These are phyloP conservation scores for Arthrocladium fulminans DNA, from an alignment of 2,329 filamentous ascomycete genomes.

Conservation along the genomic window DNA sequence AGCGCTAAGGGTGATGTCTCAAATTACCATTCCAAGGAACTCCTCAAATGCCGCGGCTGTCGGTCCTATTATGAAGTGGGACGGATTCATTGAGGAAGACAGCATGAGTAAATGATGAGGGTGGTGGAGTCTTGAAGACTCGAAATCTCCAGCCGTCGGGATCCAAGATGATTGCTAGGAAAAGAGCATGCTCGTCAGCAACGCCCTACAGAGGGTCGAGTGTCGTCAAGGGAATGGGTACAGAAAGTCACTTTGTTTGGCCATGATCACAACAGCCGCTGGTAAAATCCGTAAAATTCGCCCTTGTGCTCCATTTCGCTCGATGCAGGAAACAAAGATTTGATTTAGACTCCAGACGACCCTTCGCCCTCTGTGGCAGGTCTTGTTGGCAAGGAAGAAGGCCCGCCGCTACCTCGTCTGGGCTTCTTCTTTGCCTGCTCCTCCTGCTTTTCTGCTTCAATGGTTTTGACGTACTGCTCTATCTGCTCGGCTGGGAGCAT, in stretches of 20 bases:
- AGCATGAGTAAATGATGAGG: too few species aligned
- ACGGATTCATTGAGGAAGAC: too few species aligned
- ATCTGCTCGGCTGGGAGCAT: slow-evolving; percentile 94
- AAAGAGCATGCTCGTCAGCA: too few species aligned
- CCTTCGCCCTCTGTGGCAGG: slow-evolving; percentile 35
- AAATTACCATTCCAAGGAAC: too few species aligned
- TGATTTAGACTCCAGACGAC: slow-evolving; percentile 9
- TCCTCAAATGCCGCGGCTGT: too few species aligned
- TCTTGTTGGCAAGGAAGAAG: slow-evolving; percentile 63
- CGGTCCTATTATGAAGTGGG: too few species aligned
- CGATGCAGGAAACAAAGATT: slow-evolving; percentile 15
- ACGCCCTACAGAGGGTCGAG: neutral
- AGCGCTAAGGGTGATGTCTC: too few species aligned
- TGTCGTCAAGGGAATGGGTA: neutral
- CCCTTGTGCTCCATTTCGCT: slow-evolving; percentile 20
- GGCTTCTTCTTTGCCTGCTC: slow-evolving; percentile 97
- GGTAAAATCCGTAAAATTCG: slow-evolving; percentile 5
- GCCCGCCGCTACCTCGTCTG: slow-evolving; percentile 47
- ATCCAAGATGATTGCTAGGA: too few species aligned
- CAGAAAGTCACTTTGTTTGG: neutral
- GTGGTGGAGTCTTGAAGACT: too few species aligned
- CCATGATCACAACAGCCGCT: neutral
- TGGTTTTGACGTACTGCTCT: slow-evolving; percentile 94
- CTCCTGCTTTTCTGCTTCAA: slow-evolving; percentile 98
- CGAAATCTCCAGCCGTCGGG: too few species aligned